These are phyloP conservation scores for Hypholoma fasciculare DNA, from an alignment of 768 basidiomycete species.

Conservation along the genomic window DNA sequence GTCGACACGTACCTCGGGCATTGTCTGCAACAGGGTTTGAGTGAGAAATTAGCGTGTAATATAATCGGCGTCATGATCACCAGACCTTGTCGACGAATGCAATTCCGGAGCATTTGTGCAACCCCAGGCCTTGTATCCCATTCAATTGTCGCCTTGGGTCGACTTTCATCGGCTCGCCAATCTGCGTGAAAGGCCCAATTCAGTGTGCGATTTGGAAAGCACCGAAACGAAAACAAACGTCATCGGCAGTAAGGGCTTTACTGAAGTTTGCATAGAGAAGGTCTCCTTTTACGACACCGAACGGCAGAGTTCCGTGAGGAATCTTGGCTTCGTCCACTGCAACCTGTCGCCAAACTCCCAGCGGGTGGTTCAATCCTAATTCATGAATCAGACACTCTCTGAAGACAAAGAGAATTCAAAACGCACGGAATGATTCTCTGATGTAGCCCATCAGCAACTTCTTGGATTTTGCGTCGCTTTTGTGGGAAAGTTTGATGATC, in stretches of 20 bases:
- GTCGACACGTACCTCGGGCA: not conserved
- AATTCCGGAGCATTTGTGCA: constrained; percentile 25
- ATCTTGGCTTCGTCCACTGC: not conserved
- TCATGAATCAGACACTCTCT: not conserved
- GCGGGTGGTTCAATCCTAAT: constrained; percentile 2
- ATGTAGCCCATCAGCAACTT: constrained; percentile 25
- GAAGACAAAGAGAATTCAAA: not conserved
- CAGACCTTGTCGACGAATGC: constrained; percentile 22
- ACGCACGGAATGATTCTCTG: constrained; percentile 24
- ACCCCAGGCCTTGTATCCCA: constrained; percentile 21
- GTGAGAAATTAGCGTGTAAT: constrained; percentile 6
- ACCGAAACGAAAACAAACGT: not conserved
- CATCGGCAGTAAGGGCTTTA: not conserved
- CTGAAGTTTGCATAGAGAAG: constrained; percentile 1
- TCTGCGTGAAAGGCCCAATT: not conserved
- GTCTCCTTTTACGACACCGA: not conserved
- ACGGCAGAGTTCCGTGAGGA: not conserved
- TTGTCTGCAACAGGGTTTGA: not conserved
- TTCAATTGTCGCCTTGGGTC: not conserved
- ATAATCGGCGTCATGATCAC: constrained; percentile 10
- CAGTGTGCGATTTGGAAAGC: not conserved
- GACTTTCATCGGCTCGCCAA: not conserved
- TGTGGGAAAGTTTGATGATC: constrained; percentile 15
- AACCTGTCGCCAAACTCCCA: constrained; percentile 1
- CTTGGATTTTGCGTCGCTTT: not conserved